Evolutionary conservation across 805 yeast genomes (phyloP), one percentile per base, ranked within the genome.

Genomic region (Saccharomycopsis fodiens): DNA sequence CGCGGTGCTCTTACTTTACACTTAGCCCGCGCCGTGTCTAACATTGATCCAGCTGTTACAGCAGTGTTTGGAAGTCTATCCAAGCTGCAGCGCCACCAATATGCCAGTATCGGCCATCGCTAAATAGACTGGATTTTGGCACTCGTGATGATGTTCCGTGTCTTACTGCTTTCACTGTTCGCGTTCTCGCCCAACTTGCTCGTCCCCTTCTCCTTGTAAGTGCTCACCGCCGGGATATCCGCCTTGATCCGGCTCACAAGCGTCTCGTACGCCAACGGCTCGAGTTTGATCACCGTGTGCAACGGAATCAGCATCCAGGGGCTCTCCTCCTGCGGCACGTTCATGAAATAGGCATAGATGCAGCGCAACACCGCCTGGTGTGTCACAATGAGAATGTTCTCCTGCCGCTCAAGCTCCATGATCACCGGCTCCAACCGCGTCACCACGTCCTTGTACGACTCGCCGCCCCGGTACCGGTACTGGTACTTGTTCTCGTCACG

Each of bases 231-330:
- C 2, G 99, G 98, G 42, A 93, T 91, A 61, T 93, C 86, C 0
- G 97, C 98, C 56, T 87, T 87, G 48, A 93, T 85, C 55, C 94
- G 73, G 16, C 91, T 83, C 15, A 89, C 97, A 36, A 80, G 65
- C 0, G 98, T 89, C 41, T 81, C 82, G 58, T 86, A 89, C 0
- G 98, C 96, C 47, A 95, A 73, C n/a, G 97, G 96, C 61, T 93
- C 97, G 52, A 93, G 69, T 59, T 87, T 84, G 57, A 93, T 93
- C 61, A 93, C 68, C 0, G 98, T 93, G 60, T 93, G 99, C 56
- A 93, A 69, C 4, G 99, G 99, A 48, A 93, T 94, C 34, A 94
- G 86, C 96, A 93, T 88, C 98, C 98, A 93, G 3, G 99, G 99
- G 48, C 89, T 78, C 62, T 87, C 91, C 57, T 91, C 96, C 62